A percentile compares a stretch with the other conserved stretches of the same genome.
Conservation (phyloP, 1,139 yeast species). For the Hanseniaspora uvarum region DNA sequence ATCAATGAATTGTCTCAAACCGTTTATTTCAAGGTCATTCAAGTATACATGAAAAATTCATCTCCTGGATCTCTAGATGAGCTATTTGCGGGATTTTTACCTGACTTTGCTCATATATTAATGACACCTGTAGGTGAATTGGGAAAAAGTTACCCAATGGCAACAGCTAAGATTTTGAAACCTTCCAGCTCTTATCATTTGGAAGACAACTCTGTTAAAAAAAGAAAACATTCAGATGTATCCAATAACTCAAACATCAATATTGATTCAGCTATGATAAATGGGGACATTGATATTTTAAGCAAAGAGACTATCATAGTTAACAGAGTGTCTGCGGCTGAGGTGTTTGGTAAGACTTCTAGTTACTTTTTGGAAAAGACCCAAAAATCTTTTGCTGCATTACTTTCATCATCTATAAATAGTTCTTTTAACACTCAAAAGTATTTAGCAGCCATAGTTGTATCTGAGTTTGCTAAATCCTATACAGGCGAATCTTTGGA, state of each 20-base stretch:
- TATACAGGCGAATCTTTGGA: constrained; percentile 27
- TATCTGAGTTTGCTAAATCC: constrained; percentile 57
- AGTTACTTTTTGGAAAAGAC: constrained; percentile 43
- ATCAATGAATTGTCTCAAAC: constrained; percentile 55
- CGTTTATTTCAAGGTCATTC: constrained; percentile 51
- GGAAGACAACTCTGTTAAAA: constrained; percentile 26
- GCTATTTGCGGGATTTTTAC: constrained; percentile 44
- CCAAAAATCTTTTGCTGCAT: constrained; percentile 32
- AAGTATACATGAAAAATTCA: constrained; percentile 36
- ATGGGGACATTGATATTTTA: constrained; percentile 81
- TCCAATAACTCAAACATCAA: constrained; percentile 40
- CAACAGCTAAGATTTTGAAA: constrained; percentile 56
- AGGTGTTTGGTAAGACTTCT: constrained; percentile 63
- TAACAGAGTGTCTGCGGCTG: constrained; percentile 67
- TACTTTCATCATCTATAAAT: constrained; percentile 29
- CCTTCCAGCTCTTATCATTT: constrained; percentile 46
- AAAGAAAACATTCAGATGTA: constrained; percentile 40
- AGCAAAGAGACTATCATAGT: constrained; percentile 66
- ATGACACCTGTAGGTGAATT: constrained; percentile 95
- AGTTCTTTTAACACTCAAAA: constrained; percentile 73
- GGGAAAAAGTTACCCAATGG: constrained; percentile 79
- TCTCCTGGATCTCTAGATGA: constrained; percentile 38
- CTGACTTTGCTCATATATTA: constrained; percentile 55
- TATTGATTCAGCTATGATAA: constrained; percentile 84
- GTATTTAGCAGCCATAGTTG: constrained; percentile 53